phyloP scores from a whole-genome alignment of 2,329 filamentous ascomycete species.

The Botrytis aclada region DNA sequence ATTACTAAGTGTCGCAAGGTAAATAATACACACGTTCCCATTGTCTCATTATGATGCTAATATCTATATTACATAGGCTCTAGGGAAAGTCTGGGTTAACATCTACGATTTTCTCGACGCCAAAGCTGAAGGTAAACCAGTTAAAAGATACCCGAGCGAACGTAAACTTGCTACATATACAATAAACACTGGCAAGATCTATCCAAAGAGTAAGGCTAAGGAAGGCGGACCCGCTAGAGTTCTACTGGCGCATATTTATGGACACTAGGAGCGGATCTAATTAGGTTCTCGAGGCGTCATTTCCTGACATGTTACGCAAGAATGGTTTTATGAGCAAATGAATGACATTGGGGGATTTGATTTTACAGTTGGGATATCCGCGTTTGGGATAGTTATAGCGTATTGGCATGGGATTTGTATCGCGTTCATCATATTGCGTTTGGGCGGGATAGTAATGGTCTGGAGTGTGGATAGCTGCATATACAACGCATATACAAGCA shows the following conservation, averaged over 20 bases:
- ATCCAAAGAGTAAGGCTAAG: conserved; percentile 46
- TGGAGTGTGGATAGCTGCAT: neutral
- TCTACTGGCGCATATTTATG: conserved; percentile 40
- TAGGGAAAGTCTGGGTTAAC: conserved; percentile 47
- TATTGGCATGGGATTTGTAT: neutral
- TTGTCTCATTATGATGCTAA: neutral
- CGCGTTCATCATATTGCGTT: neutral
- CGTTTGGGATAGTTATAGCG: neutral
- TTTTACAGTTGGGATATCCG: neutral
- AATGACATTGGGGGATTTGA: neutral
- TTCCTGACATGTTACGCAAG: neutral
- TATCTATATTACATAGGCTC: conserved; percentile 38
- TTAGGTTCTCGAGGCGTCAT: neutral
- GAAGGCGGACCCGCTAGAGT: conserved; percentile 42
- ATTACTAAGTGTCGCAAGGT: conserved; percentile 48
- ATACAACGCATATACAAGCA: neutral
- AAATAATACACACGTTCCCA: conserved; percentile 16
- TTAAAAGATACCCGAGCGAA: conserved; percentile 38
- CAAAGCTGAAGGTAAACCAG: conserved; percentile 32
- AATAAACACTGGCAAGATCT: conserved; percentile 40
- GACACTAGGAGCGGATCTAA: conserved; percentile 8
- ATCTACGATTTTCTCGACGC: conserved; percentile 47
- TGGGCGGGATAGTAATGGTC: neutral
- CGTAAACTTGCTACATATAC: conserved; percentile 42
- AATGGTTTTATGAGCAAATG: neutral